Percentiles rank a stretch among this genome's conserved stretches.
Conservation (phyloP, 2,329 filamentous ascomycete genomes). For the Huntiella abstrusa region DNA sequence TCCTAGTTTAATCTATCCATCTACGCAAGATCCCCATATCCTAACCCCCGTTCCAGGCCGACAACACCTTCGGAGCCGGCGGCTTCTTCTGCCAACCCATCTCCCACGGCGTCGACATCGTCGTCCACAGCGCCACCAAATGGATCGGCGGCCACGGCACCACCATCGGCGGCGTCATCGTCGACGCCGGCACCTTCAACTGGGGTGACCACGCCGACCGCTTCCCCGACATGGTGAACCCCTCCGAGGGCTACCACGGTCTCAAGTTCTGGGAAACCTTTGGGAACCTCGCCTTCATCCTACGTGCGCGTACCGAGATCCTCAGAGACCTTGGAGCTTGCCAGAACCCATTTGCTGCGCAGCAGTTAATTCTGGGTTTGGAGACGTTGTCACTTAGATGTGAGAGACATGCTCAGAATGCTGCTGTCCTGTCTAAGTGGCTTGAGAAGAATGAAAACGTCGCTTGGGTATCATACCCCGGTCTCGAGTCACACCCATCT, state of each 20-base stretch:
- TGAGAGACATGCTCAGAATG: slow-evolving; percentile 74
- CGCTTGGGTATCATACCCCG: slow-evolving; percentile 85
- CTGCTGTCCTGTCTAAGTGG: slow-evolving; percentile 61
- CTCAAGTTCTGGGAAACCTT: slow-evolving; percentile 92
- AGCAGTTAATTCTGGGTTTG: slow-evolving; percentile 73
- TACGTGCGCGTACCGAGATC: slow-evolving; percentile 75
- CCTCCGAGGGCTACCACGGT: slow-evolving; percentile 75
- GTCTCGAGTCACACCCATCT: slow-evolving; percentile 62
- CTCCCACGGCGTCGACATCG: slow-evolving; percentile 79
- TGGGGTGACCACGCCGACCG: slow-evolving; percentile 70
- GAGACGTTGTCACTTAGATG: slow-evolving; percentile 78
- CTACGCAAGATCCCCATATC: not conserved
- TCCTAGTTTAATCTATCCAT: not conserved
- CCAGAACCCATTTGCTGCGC: slow-evolving; percentile 79
- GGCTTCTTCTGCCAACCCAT: slow-evolving; percentile 78
- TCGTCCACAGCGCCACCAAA: slow-evolving; percentile 87
- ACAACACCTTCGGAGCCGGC: slow-evolving; percentile 90
- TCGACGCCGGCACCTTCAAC: slow-evolving; percentile 84
- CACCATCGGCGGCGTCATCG: slow-evolving; percentile 68
- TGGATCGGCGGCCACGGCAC: slow-evolving; percentile 96
- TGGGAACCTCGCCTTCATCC: slow-evolving; percentile 61
- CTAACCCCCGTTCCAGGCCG: slow-evolving; percentile 33
- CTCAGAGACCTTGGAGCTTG: slow-evolving; percentile 68
- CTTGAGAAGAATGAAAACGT: slow-evolving; percentile 70
- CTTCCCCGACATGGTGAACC: slow-evolving; percentile 87